A percentile compares a stretch with the other conserved stretches of the same genome.
Conservation (phyloP, 495 filamentous ascomycete genomes). For the Cercophora samala region DNA sequence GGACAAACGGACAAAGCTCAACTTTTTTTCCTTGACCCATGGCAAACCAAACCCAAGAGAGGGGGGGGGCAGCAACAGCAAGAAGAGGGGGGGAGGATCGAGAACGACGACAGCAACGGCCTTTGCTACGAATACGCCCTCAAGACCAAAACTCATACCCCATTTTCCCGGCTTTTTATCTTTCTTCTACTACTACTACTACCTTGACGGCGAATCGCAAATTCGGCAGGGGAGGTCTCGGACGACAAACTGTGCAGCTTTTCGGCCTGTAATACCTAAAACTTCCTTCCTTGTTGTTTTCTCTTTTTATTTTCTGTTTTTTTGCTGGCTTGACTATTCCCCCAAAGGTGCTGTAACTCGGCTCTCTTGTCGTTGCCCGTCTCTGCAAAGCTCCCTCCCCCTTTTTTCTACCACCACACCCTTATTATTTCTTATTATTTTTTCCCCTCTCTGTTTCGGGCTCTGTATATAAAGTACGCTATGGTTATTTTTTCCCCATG, state of each 20-base stretch:
- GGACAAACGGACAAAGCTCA: constrained; percentile 3
- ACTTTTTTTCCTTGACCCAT: background rate
- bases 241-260: constrained; percentile 32
- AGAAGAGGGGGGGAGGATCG: constrained; percentile 5
- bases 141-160: constrained; percentile 31
- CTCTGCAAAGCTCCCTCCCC: background rate
- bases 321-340: constrained; percentile 21
- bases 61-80: background rate
- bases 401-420: background rate
- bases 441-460: constrained; percentile 18
- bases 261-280: constrained; percentile 51
- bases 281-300: constrained; percentile 29
- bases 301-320: constrained; percentile 23
- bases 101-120: constrained; percentile 21
- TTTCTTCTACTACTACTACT: constrained; percentile 2
- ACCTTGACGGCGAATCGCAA: background rate
- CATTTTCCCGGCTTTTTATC: constrained; percentile 31
- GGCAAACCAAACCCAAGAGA: constrained; percentile 4
- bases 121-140: constrained; percentile 39
- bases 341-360: constrained; percentile 6
- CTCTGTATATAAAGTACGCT: constrained; percentile 29
- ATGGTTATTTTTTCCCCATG: constrained; percentile 10
- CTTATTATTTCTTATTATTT: constrained; percentile 7
- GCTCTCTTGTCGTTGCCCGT: constrained; percentile 1
- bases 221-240: constrained; percentile 23